Percentiles rank a stretch among this genome's conserved stretches.
phyloP scores from a whole-genome alignment of 2,329 filamentous ascomycete genomes.

The Volutella citrinella region DNA sequence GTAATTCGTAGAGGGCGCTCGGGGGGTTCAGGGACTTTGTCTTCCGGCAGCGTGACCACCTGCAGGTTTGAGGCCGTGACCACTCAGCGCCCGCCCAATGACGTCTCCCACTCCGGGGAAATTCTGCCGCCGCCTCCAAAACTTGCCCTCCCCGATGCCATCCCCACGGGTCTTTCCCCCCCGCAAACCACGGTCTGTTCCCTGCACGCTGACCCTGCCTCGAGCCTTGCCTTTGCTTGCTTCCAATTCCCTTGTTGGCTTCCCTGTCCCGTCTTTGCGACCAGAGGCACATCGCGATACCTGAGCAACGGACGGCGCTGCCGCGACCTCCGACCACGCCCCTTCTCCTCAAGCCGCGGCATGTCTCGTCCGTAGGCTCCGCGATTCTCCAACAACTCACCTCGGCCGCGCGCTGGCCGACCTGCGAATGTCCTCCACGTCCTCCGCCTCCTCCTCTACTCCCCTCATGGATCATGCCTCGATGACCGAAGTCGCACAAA shows the following conservation, averaged over 20 bases:
- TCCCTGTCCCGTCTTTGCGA: conserved; percentile 1
- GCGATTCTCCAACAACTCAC: conserved; percentile 11
- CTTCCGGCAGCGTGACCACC: conserved; percentile 20
- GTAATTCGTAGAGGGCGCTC: too few species aligned
- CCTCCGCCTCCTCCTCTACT: conserved; percentile 53
- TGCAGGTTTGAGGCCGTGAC: conserved; percentile 10
- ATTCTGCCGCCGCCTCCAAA: conserved; percentile 26
- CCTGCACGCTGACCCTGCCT: too few species aligned
- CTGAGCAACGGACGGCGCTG: too few species aligned
- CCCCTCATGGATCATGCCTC: conserved; percentile 56
- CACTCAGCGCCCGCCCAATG: conserved; percentile 24
- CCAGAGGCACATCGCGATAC: too few species aligned
- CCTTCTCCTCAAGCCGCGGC: too few species aligned
- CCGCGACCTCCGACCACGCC: too few species aligned
- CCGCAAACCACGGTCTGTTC: neutral
- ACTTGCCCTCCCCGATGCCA: conserved; percentile 10
- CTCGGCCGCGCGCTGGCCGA: conserved; percentile 22
- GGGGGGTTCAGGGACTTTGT: too few species aligned
- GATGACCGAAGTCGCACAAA: conserved; percentile 49
- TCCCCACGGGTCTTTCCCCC: conserved; percentile 2
- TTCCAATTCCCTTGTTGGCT: too few species aligned
- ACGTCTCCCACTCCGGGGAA: conserved; percentile 27
- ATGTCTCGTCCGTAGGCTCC: conserved; percentile 21
- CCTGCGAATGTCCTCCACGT: conserved; percentile 48
- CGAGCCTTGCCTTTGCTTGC: too few species aligned